Base-by-base conservation (phyloP, 768 basidiomycete genomes). In the Mycena venus region DNA sequence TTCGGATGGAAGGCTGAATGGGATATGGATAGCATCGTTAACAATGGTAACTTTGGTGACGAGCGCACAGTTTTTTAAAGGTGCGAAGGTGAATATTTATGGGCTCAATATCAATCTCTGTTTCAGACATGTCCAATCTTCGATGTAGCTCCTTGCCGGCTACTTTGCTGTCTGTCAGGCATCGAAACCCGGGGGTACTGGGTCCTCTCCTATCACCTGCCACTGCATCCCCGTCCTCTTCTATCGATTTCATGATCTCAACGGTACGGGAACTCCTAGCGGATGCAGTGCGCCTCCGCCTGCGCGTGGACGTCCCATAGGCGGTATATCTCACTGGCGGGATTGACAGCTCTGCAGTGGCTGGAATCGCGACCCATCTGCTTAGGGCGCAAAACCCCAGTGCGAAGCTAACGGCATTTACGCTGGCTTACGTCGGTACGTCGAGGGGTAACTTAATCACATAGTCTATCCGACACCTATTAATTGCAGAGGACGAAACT, bases 1-100 rank as follows among this genome's bases (percentile, higher is more conserved):
- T 42, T 78, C 19, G 77, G 77, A 29, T 78, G 77, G 77, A 23
- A 75, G 31, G 73, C 77, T 1, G 44, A 72, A 59, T 78, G 77
- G 77, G 71, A 78, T 34, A 49, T 78, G 12, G 72, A 73, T 3
- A 75, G 73, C 38, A 71, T 76, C 15, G 67, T 73, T 25, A 53
- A 76, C 3, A 34, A 38, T 17, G 70, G 76, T 11, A 67, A 72
- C 1, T 31, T 44, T 8, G 32, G 56, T 14, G 77, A 74, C 49
- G 67, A 78, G 25, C 72, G 77, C 12, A 78, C 75, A 4, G 55
- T 75, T 1, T n/a, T 76, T 74, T 36, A 58, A 62, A n/a, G 75
- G 76, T 7, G 76, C 70, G 3, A 15, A 75, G 75, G 77, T 70
- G 9, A 4, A n/a, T 27, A 27, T 29, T 9, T 32, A 1, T 21